Evolutionary conservation across 352 stramenopile species (phyloP), one percentile per base, ranked within the genome.

Genomic region (Pythium brachiatum): DNA sequence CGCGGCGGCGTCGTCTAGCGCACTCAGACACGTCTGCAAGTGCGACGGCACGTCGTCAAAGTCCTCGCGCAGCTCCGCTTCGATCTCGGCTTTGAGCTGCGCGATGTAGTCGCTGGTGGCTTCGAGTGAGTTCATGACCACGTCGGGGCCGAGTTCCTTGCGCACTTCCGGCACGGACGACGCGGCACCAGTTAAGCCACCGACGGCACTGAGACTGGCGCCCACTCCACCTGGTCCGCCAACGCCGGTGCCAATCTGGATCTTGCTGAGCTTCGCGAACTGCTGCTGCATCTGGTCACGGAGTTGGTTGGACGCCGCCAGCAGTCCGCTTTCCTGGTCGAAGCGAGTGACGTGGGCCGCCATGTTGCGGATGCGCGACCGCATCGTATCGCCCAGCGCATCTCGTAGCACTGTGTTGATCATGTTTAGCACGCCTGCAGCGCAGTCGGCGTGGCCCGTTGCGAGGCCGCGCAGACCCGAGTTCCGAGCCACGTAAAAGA

Each of bases 401-500:
- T 94, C 83, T 26, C 85, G 79, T 44, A 95, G 59, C 55, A 94
- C 70, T 12, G 85, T 94, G 64, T 89, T 92, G 61, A 95, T 87
- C 71, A 95, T 83, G 61, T 94, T 95, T 18, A 95, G 73, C 55
- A 94, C 87, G 18, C 85, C 82, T 26, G 85, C 85, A 0, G 82
- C 87, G 47, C 85, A 92, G 62, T 95, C 87, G 20, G 82, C 74
- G 65, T 95, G 87, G 9, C 87, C 87, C 15, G 87, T 94, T 15
- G 87, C 87, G 46, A 95, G 75, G 2, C 81, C 80, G n/a, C 87
- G 83, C 31, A 90, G 68, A 6, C 78, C 85, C 44, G 83, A 94
- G 61, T 94, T 93, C 29, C 84, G 76, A 26, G 82, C 76, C 16
- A 95, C 85, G 61, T 95, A 95, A 61, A 95, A 92, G 46, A 95